A percentile compares a stretch with the other conserved stretches of the same genome.
Conservation (phyloP, 1,284 basidiomycete species). For the Pulveroboletus sp. region DNA sequence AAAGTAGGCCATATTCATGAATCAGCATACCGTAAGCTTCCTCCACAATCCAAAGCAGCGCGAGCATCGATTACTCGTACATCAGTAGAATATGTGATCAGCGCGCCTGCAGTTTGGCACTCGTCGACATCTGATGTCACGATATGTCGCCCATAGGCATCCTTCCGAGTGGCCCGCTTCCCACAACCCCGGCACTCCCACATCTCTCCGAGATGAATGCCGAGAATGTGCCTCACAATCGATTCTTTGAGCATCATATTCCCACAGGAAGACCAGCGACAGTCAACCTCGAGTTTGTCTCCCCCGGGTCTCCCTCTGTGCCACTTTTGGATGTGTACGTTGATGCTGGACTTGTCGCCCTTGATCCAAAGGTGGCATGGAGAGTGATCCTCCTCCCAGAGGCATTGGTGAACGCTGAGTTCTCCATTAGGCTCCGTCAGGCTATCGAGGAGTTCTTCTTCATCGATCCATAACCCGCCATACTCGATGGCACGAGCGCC, state of each 20-base stretch:
- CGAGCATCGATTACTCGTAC: constrained; percentile 1
- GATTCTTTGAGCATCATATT: constrained; percentile 15
- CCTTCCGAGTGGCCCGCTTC: constrained; percentile 3
- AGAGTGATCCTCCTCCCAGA: constrained; percentile 5
- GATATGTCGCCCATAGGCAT: constrained; percentile 5
- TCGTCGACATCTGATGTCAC: background rate
- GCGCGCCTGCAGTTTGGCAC: constrained; percentile 3
- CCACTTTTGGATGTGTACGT: constrained; percentile 16
- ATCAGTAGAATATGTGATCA: constrained; percentile 9
- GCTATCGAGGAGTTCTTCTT: constrained; percentile 9
- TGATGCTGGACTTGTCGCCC: constrained; percentile 13
- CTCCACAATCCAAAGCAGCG: constrained; percentile 4
- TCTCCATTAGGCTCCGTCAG: background rate
- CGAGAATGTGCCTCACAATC: constrained; percentile 12
- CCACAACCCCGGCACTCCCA: constrained; percentile 16
- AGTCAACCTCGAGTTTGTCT: constrained; percentile 13
- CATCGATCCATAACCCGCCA: constrained; percentile 10
- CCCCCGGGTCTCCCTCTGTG: constrained; percentile 10
- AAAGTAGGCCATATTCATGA: background rate
- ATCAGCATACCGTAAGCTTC: constrained; percentile 1
- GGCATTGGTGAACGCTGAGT: constrained; percentile 6
- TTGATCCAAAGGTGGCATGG: constrained; percentile 16
- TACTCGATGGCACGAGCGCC: constrained; percentile 5
- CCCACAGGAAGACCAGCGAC: constrained; percentile 13
- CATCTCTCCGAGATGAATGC: constrained; percentile 10